Evolutionary conservation across 176 grass and related monocot species (phyloP).

Genomic region (Alloteropsis semialata): DNA sequence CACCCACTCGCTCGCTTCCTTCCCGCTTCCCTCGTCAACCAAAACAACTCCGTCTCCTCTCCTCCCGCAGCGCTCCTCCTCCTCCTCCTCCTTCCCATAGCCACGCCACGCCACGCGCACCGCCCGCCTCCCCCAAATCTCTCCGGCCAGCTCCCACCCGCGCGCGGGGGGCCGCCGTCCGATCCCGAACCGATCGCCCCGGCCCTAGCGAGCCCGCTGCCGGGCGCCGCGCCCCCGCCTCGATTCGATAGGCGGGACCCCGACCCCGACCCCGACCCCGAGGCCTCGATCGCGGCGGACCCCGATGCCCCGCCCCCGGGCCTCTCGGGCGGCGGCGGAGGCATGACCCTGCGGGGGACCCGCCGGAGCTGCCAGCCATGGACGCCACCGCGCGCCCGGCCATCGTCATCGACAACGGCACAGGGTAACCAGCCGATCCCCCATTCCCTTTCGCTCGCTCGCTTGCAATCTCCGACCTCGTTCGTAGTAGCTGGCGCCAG

Average conservation of each 20-base stretch:
- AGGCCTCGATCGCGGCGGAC: background rate
- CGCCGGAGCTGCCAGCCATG: constrained; percentile 38
- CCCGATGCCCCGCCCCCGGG: constrained; percentile 34
- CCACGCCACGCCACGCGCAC: background rate
- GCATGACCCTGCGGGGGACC: constrained; percentile 26
- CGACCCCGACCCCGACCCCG: constrained; percentile 2
- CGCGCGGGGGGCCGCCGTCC: background rate
- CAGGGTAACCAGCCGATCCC: constrained; percentile 45
- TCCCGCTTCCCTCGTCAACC: constrained; percentile 52
- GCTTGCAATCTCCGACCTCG: background rate
- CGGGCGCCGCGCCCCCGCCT: background rate
- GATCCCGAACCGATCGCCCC: background rate
- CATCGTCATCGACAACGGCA: constrained; percentile 97
- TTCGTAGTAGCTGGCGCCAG: background rate
- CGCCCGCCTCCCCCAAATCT: constrained; percentile 19
- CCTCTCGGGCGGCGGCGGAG: constrained; percentile 1
- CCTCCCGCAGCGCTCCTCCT: background rate
- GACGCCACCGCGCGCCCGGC: constrained; percentile 76
- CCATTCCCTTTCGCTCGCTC: background rate
- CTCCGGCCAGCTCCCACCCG: background rate
- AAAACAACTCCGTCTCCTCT: constrained; percentile 31
- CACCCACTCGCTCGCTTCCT: background rate
- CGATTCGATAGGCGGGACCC: background rate
- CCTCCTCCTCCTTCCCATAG: background rate
- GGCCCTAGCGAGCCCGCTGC: background rate